Evolutionary conservation across 164 flowering plant genomes (phyloP), one percentile per base, ranked within the genome.

Genomic region (Hamamelis virginiana): DNA sequence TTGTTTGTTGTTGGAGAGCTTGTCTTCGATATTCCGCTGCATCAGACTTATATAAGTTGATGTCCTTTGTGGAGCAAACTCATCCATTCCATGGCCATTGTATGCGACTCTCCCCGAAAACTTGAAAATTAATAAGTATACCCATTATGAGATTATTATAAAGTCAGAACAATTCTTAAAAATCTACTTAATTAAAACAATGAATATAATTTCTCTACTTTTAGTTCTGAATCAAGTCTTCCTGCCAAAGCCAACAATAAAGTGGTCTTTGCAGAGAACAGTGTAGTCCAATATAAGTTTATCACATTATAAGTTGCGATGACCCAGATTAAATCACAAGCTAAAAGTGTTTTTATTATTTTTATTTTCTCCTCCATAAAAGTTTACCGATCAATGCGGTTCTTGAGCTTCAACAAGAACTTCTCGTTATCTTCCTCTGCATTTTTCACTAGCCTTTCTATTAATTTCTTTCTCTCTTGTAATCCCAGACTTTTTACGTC

Each of bases 381-480:
- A n/a, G 41, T 22, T 47, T 68, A 84, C 87, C 84, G 71, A 4
- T 82, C 81, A 8, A 82, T 75, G n/a, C 87, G 62, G 21, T 86
- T 58, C 78, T 78, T 89, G 63, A 89, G 89, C 81, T 89, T 86
- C 58, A 79, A 51, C 75, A 91, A 76, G 80, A 87, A 86, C 70
- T 77, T 81, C 76, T 86, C 94, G 70, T 91, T 87, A 60, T 85
- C 91, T 45, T 87, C 83, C 53, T 86, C 93, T 0, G 90, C 88
- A 70, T 76, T 79, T 62, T 71, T 81, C 0, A 89, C 72, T 43
- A 91, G 74, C 64, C 88, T 86, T 50, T 91, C 91, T 46, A 89
- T 22, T 69, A 89, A 57, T 21, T 27, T 62, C 61, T 67, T 77
- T 71, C 71, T 83, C 43, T 87, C 89, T 56, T 18, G 8, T 5